Evolutionary conservation across 257 asterid species (phyloP).

Genomic region (Solanum ossicruentum): DNA sequence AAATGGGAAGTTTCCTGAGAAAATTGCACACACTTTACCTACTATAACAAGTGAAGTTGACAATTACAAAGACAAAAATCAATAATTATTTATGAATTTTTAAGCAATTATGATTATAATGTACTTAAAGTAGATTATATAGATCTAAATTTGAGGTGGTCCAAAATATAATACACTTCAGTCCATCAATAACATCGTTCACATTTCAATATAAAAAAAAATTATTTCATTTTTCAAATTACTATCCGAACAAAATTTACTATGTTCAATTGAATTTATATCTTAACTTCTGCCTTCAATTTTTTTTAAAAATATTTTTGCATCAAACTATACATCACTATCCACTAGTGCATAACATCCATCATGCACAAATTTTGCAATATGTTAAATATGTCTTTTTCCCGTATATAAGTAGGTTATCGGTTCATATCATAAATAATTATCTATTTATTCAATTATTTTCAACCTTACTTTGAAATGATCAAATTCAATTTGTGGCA

Average conservation of each 20-base stretch:
- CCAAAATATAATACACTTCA: neutral
- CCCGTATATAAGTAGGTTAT: neutral
- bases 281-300: neutral
- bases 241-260: neutral
- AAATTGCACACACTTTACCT: neutral
- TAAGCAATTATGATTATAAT: neutral
- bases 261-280: neutral
- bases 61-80: neutral
- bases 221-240: neutral
- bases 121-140: neutral
- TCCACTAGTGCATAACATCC: neutral
- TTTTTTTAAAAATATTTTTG: neutral
- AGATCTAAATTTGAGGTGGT: neutral
- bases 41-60: neutral
- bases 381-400: neutral
- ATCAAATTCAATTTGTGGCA: neutral
- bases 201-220: neutral
- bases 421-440: neutral
- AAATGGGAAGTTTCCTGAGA: neutral
- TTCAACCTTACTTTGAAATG: neutral
- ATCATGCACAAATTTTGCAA: neutral
- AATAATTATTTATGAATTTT: neutral
- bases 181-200: neutral
- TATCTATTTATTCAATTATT: neutral
- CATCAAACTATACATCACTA: neutral